Percentiles rank a stretch among this genome's conserved stretches.
phyloP scores from a whole-genome alignment of 1,284 basidiomycete genomes.

The Cutaneotrichosporon dermatis region DNA sequence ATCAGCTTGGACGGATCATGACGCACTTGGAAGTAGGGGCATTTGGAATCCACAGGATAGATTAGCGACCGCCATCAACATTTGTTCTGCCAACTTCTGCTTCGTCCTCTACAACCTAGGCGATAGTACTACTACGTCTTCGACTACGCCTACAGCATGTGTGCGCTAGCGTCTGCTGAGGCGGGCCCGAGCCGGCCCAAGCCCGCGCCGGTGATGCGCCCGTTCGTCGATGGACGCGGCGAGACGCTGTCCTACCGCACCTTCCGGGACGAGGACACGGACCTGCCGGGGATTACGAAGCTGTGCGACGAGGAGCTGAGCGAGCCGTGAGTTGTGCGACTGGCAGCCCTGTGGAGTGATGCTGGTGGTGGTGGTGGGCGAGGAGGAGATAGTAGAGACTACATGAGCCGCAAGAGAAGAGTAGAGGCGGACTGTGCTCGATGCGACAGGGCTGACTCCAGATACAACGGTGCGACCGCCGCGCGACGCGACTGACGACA shows the following conservation, averaged over 20 bases:
- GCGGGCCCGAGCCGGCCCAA: not conserved
- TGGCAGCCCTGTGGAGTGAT: too few species aligned
- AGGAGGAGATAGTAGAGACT: not conserved
- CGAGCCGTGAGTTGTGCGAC: conserved; percentile 73
- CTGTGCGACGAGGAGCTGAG: conserved; percentile 88
- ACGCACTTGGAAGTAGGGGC: not conserved
- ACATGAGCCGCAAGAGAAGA: not conserved
- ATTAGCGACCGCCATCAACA: conserved; percentile 1
- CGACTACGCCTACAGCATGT: too few species aligned
- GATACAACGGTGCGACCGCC: conserved; percentile 11
- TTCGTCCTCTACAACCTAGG: too few species aligned
- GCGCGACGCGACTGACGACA: conserved; percentile 11
- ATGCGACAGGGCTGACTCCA: conserved; percentile 7
- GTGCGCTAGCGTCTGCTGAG: not conserved
- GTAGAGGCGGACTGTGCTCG: not conserved
- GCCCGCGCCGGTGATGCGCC: not conserved
- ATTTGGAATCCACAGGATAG: too few species aligned
- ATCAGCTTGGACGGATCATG: not conserved
- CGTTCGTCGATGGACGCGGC: conserved; percentile 17
- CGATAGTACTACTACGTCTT: too few species aligned
- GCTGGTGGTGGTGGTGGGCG: not conserved
- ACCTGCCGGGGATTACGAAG: conserved; percentile 73
- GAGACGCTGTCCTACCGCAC: conserved; percentile 32
- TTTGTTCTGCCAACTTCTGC: too few species aligned
- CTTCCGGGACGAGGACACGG: conserved; percentile 55